A percentile compares a stretch with the other conserved stretches of the same genome.
These are phyloP conservation scores for Leishmania arabica DNA, from an alignment of 208 protist genomes.

Conservation along the genomic window DNA sequence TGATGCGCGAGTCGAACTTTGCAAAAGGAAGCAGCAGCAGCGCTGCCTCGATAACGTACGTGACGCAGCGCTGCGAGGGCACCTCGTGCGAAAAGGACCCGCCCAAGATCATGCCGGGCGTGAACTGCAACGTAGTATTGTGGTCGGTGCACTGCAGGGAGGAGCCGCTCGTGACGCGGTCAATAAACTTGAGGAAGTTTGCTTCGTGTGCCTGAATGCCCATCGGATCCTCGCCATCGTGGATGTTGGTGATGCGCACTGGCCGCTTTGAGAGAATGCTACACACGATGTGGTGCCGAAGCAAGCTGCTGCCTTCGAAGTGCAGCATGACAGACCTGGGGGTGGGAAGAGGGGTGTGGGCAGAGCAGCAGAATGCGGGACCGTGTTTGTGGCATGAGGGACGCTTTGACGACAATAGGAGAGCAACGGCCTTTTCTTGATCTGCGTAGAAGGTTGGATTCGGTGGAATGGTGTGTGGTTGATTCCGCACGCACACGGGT, in stretches of 20 bases:
- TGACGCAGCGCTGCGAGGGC: conserved; percentile 72
- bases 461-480: neutral
- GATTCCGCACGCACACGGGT: neutral
- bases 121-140: conserved; percentile 82
- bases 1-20: conserved; percentile 89
- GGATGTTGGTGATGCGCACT: conserved; percentile 69
- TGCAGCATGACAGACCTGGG: conserved; percentile 48
- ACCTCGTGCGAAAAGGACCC: conserved; percentile 91
- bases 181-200: conserved; percentile 94
- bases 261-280: conserved; percentile 81
- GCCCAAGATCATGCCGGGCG: conserved; percentile 92
- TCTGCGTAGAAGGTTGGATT: neutral
- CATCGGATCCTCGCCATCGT: conserved; percentile 68
- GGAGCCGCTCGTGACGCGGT: conserved; percentile 89
- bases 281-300: conserved; percentile 89
- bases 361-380: neutral
- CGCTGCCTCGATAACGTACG: conserved; percentile 87
- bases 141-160: conserved; percentile 70
- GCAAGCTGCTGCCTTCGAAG: conserved; percentile 85
- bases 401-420: neutral
- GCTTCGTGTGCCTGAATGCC: conserved; percentile 82
- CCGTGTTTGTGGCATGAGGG: neutral
- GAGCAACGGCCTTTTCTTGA: neutral
- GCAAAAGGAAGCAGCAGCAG: conserved; percentile 89
- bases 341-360: neutral